Evolutionary conservation across 805 yeast genomes (phyloP).

Genomic region (Wickerhamomyces hampshirensis): DNA sequence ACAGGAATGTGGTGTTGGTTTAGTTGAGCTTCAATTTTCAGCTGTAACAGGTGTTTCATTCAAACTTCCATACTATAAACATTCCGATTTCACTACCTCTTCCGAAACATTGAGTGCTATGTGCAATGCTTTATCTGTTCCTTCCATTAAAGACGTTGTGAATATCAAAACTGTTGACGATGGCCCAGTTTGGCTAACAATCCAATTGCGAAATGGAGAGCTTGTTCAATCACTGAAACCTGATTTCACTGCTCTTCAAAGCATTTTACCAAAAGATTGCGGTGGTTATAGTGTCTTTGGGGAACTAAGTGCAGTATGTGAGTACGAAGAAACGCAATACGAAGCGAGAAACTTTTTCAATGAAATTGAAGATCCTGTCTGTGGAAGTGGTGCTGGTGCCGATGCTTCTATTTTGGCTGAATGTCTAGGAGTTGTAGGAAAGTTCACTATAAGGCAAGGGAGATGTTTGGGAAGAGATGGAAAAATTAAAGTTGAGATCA

Average conservation of each 20-base stretch:
- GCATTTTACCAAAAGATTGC: constrained; percentile 16
- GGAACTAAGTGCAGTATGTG: constrained; percentile 18
- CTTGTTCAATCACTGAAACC: constrained; percentile 31
- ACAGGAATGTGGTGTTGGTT: constrained; percentile 45
- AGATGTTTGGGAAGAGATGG: constrained; percentile 37
- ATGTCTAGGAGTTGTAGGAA: constrained; percentile 15
- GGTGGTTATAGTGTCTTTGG: constrained; percentile 39
- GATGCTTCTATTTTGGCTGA: constrained; percentile 27
- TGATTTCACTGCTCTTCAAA: constrained; percentile 24
- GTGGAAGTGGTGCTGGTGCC: constrained; percentile 46
- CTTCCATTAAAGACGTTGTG: constrained; percentile 12
- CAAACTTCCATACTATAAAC: constrained; percentile 16
- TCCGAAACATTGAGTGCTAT: constrained; percentile 13
- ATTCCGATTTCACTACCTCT: not conserved
- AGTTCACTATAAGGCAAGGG: constrained; percentile 33
- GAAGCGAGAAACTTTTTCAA: constrained; percentile 42
- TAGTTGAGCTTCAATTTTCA: constrained; percentile 30
- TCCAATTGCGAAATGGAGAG: constrained; percentile 28
- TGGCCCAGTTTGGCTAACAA: constrained; percentile 44
- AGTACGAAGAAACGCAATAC: constrained; percentile 13
- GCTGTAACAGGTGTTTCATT: constrained; percentile 26
- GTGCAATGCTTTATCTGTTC: not conserved
- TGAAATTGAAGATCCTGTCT: constrained; percentile 46
- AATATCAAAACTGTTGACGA: constrained; percentile 31
- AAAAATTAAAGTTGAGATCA: constrained; percentile 24